Percentiles rank a stretch among this genome's conserved stretches.
Conservation (phyloP, 2,329 filamentous ascomycete species). For the Colletotrichum eremochloae region DNA sequence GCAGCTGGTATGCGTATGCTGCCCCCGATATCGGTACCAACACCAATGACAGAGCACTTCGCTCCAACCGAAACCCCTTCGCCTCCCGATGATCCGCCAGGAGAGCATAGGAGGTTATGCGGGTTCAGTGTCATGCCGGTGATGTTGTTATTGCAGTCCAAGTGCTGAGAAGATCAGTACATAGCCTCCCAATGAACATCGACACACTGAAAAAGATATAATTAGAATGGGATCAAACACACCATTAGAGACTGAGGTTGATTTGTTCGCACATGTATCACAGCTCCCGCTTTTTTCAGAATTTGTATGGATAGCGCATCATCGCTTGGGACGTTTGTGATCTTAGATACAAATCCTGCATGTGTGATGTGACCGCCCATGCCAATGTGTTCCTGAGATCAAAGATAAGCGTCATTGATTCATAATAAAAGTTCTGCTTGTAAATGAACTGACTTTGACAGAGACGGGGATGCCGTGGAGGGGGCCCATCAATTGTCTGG, state of each 20-base stretch:
- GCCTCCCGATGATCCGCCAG: constrained; percentile 76
- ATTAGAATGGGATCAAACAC: constrained; percentile 69
- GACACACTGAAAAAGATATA: not conserved
- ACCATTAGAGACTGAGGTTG: constrained; percentile 74
- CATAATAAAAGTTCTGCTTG: rapidly evolving
- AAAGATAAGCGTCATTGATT: not conserved
- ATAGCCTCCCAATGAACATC: not conserved
- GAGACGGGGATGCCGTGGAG: constrained; percentile 75
- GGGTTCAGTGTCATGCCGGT: constrained; percentile 75
- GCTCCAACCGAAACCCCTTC: constrained; percentile 74
- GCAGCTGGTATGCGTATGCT: constrained; percentile 67
- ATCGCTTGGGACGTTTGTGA: constrained; percentile 65
- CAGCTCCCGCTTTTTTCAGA: constrained; percentile 62
- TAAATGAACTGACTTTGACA: constrained; percentile 78
- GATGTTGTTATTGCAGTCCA: constrained; percentile 64
- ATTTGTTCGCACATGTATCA: constrained; percentile 70
- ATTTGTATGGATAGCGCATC: constrained; percentile 58
- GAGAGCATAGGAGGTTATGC: constrained; percentile 68
- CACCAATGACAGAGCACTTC: constrained; percentile 69
- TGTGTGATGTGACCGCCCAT: constrained; percentile 68
- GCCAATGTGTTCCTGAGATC: constrained; percentile 16
- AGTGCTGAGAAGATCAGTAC: constrained; percentile 1
- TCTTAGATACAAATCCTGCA: constrained; percentile 72
- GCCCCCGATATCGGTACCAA: constrained; percentile 74
- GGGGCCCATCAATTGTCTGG: constrained; percentile 66